These are phyloP conservation scores for Exophiala alcalophila DNA, from an alignment of 2,329 filamentous ascomycete species.

Conservation along the genomic window DNA sequence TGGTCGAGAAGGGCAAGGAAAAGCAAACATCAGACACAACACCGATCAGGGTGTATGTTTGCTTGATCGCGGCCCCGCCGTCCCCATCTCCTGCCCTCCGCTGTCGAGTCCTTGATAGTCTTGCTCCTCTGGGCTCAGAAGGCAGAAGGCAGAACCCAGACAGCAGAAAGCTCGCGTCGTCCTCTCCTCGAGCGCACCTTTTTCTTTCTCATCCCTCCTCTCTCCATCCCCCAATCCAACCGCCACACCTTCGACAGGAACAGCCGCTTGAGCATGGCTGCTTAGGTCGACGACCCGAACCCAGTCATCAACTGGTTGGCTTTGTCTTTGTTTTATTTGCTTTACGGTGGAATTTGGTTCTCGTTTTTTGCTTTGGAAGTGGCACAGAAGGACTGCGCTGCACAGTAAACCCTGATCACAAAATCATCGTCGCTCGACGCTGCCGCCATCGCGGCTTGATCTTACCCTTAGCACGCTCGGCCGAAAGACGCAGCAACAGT, in stretches of 20 bases:
- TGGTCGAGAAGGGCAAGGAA: conserved; percentile 1
- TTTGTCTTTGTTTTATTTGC: conserved; percentile 26
- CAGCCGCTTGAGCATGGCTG: conserved; percentile 14
- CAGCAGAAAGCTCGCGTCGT: too few species aligned
- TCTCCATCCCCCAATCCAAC: not conserved
- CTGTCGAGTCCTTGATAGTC: too few species aligned
- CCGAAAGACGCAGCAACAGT: not conserved
- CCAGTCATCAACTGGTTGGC: conserved; percentile 24
- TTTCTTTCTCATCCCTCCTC: not conserved
- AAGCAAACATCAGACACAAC: conserved; percentile 12
- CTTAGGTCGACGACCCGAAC: conserved; percentile 8
- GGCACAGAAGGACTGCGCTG: conserved; percentile 1
- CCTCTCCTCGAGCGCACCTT: too few species aligned
- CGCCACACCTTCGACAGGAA: not conserved
- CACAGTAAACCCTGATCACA: too few species aligned
- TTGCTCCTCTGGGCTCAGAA: not conserved
- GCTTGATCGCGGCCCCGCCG: not conserved
- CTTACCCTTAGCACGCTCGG: too few species aligned
- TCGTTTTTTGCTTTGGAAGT: conserved; percentile 4
- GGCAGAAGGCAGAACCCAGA: too few species aligned
- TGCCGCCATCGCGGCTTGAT: too few species aligned
- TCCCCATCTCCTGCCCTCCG: too few species aligned
- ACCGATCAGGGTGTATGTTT: not conserved
- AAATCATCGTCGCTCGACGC: too few species aligned
- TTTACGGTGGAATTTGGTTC: conserved; percentile 13